phyloP scores from a whole-genome alignment of 305 asterid species.

The Striga hermonthica region DNA sequence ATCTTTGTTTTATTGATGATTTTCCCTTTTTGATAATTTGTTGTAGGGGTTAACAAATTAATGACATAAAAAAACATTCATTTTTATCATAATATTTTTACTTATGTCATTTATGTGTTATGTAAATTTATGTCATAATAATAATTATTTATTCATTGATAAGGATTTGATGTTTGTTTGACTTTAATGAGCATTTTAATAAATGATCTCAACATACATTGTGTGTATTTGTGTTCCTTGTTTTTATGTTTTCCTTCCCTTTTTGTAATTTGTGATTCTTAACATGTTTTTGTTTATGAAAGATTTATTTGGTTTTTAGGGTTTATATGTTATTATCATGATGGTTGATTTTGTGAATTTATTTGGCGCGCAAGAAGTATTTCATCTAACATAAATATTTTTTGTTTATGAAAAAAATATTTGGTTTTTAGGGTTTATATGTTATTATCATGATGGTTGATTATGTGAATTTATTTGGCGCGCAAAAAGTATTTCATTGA shows the following conservation, averaged over 20 bases:
- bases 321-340: neutral
- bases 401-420: neutral
- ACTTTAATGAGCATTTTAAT: neutral
- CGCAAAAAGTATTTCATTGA: neutral
- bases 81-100: neutral
- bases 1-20: neutral
- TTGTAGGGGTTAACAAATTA: neutral
- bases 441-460: neutral
- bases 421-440: constrained; percentile 7
- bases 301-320: neutral
- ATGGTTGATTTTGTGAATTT: too few species aligned
- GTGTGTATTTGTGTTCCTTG: constrained; percentile 5
- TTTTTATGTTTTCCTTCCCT: neutral
- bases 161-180: neutral
- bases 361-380: neutral
- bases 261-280: neutral
- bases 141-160: neutral
- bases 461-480: constrained; percentile 7
- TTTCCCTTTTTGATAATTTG: neutral
- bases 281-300: neutral
- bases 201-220: constrained; percentile 2
- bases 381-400: neutral
- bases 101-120: neutral
- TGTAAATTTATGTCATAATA: neutral
- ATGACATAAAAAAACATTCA: neutral